Evolutionary conservation across 148 eudicot species (phyloP).

Genomic region (Pouteria glomerata): DNA sequence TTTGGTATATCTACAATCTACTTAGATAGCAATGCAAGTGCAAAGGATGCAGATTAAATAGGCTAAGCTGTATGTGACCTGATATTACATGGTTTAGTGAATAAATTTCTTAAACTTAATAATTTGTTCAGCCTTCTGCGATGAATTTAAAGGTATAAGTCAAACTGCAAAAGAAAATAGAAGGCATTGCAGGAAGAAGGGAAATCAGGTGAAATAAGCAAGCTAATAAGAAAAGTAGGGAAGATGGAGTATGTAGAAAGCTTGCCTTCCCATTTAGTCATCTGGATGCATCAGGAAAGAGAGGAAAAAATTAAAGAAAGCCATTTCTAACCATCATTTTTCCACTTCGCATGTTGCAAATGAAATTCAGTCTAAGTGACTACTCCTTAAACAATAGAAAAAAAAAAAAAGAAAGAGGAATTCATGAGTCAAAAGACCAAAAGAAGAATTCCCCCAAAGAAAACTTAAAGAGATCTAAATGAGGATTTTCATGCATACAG

Average conservation of each 20-base stretch:
- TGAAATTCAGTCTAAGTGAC: no score
- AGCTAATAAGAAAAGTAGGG: no score
- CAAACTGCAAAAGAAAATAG: neutral
- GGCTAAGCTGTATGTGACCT: neutral
- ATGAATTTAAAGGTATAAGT: neutral
- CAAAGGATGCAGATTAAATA: neutral
- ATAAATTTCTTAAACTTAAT: neutral
- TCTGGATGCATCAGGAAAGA: no score
- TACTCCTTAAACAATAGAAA: no score
- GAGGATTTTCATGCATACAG: no score
- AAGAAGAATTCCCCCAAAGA: no score
- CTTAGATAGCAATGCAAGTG: neutral
- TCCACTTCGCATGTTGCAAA: no score
- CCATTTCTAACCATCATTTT: no score
- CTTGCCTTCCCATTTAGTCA: neutral
- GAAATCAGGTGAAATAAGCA: neutral
- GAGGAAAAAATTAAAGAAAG: no score
- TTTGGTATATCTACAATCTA: neutral
- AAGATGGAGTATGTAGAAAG: neutral
- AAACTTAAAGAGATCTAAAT: no score
- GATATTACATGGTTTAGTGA: neutral
- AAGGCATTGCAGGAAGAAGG: neutral
- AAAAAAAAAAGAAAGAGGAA: no score
- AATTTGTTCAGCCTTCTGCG: neutral
- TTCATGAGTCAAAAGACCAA: no score